Conservation (phyloP, 768 basidiomycete species). For the Pleurotus salmoneostramineus region DNA sequence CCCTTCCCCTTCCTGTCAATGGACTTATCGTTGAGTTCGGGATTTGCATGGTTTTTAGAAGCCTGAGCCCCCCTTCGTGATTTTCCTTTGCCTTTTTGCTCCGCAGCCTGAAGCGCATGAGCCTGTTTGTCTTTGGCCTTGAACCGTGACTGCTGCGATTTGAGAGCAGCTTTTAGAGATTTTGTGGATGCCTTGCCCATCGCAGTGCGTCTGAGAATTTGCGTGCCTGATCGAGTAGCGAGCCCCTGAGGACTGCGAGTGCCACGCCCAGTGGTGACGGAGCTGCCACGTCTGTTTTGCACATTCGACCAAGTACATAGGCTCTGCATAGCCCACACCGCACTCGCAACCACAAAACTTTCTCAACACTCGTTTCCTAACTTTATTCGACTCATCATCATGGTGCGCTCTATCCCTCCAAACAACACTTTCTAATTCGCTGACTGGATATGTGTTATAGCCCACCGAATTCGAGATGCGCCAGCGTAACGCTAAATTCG, state of each 20-base stretch:
- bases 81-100: slow-evolving; percentile 40
- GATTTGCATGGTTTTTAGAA: slow-evolving; percentile 1
- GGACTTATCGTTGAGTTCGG: slow-evolving; percentile 10
- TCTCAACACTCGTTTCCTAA: slow-evolving; percentile 1
- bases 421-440: not conserved
- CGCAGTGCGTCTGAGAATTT: not conserved
- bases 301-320: slow-evolving; percentile 4
- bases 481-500: slow-evolving; percentile 78
- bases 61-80: slow-evolving; percentile 16
- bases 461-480: slow-evolving; percentile 83
- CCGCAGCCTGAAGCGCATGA: slow-evolving; percentile 48
- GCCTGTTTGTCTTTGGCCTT: slow-evolving; percentile 55
- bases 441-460: slow-evolving; percentile 26
- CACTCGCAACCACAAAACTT: not conserved
- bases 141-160: slow-evolving; percentile 65
- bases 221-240: not conserved
- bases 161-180: slow-evolving; percentile 59
- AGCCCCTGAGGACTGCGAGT: not conserved
- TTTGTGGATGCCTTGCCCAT: slow-evolving; percentile 51
- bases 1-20: slow-evolving; percentile 33
- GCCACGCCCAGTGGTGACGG: slow-evolving; percentile 3
- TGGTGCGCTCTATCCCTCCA: not conserved
- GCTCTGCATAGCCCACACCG: not conserved
- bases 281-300: slow-evolving; percentile 3
- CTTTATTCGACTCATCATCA: not conserved